A percentile compares a stretch with the other conserved stretches of the same genome.
phyloP scores from a whole-genome alignment of 2,329 filamentous ascomycete species.

The Ceratocystis alfenasii region DNA sequence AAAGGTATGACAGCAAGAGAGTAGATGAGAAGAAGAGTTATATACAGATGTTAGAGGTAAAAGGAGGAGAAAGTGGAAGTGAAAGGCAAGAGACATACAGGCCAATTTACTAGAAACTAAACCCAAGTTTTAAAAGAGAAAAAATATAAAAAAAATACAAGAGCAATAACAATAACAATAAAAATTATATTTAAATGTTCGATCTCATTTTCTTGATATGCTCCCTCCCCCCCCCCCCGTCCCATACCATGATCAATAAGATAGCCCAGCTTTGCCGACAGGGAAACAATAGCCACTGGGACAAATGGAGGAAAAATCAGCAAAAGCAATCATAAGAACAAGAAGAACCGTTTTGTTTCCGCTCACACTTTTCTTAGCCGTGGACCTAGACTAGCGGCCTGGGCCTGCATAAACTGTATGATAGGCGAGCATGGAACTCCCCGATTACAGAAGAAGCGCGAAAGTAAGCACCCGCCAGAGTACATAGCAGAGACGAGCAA shows the following conservation, averaged over 20 bases:
- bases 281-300: not conserved
- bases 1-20: not conserved
- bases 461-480: not conserved
- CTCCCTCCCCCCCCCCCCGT: not conserved
- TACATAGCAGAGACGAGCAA: not conserved
- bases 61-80: constrained; percentile 4
- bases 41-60: not conserved
- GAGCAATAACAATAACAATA: no score
- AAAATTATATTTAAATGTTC: no score
- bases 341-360: not conserved
- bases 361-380: not conserved
- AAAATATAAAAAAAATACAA: not conserved
- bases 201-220: no score
- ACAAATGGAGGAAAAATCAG: not conserved
- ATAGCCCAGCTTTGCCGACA: constrained; percentile 4
- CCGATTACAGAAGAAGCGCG: not conserved
- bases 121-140: not conserved
- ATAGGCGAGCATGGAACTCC: not conserved
- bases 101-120: not conserved
- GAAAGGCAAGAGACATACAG: not conserved
- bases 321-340: not conserved
- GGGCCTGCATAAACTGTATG: not conserved
- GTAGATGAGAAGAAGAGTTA: not conserved
- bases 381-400: not conserved
- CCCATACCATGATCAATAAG: constrained; percentile 8